These are phyloP conservation scores for Colletotrichum paranaense DNA, from an alignment of 2,329 filamentous ascomycete genomes.

Conservation along the genomic window DNA sequence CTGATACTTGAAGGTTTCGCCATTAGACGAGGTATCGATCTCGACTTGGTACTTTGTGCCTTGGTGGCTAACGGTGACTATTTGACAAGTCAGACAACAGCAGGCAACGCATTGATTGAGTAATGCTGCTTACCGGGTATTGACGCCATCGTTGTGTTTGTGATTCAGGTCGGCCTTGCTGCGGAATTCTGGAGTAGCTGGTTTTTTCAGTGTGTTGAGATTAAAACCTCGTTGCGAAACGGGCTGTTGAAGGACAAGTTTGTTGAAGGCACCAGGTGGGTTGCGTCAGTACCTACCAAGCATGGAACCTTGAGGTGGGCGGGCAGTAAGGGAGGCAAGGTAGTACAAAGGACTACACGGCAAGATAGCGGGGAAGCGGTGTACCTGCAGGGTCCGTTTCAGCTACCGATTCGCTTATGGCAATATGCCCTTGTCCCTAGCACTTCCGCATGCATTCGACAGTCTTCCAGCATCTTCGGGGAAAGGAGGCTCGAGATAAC, in stretches of 20 bases:
- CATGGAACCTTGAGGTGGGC: slow-evolving; percentile 5
- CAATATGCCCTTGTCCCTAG: slow-evolving; percentile 13
- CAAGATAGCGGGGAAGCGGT: slow-evolving; percentile 35
- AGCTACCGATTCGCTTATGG: slow-evolving; percentile 32
- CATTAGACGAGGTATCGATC: slow-evolving; percentile 83
- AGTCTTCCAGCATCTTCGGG: slow-evolving; percentile 14
- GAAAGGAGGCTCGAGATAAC: not conserved
- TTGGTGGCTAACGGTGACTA: slow-evolving; percentile 93
- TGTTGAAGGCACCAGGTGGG: slow-evolving; percentile 35
- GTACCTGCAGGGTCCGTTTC: slow-evolving; percentile 36
- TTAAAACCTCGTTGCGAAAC: slow-evolving; percentile 9
- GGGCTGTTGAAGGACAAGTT: slow-evolving; percentile 26
- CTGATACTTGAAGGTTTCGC: slow-evolving; percentile 95
- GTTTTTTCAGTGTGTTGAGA: not conserved
- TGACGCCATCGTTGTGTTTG: slow-evolving; percentile 58
- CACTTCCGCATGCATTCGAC: slow-evolving; percentile 16
- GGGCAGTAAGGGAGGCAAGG: not conserved
- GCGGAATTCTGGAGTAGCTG: slow-evolving; percentile 23
- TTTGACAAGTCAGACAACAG: slow-evolving; percentile 38
- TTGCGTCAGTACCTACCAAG: slow-evolving; percentile 31
- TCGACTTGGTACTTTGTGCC: slow-evolving; percentile 97
- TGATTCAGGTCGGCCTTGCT: slow-evolving; percentile 21
- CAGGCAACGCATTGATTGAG: not conserved
- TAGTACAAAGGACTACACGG: slow-evolving; percentile 27
- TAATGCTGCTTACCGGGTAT: slow-evolving; percentile 60